A percentile compares a stretch with the other conserved stretches of the same genome.
These are phyloP conservation scores for Isatis tinctoria DNA, from an alignment of 345 rosid species.

Conservation along the genomic window DNA sequence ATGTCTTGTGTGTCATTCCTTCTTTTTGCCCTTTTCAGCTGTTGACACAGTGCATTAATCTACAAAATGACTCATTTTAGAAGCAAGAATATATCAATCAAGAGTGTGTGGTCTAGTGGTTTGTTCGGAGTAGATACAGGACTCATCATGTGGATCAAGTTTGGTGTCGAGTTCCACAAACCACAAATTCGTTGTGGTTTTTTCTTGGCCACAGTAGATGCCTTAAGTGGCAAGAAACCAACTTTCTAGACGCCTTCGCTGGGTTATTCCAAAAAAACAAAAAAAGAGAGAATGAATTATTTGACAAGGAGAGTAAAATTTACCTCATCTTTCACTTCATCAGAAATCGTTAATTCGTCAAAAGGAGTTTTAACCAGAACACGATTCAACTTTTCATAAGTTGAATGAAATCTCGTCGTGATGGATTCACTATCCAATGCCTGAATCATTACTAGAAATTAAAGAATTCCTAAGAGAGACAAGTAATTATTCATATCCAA, in stretches of 20 bases:
- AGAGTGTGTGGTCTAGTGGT: not conserved
- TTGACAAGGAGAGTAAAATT: not conserved
- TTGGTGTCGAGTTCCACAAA: not conserved
- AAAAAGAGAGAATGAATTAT: no score
- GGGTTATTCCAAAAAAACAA: no score
- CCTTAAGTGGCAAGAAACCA: not conserved
- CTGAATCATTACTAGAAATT: conserved; percentile 23
- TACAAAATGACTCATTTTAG: conserved; percentile 9
- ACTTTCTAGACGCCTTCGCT: no score
- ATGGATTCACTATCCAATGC: conserved; percentile 58
- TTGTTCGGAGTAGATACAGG: not conserved
- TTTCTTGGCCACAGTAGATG: not conserved
- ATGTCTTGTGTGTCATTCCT: conserved; percentile 80
- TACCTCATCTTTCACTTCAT: conserved; percentile 63
- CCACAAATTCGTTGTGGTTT: no score
- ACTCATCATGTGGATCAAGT: not conserved
- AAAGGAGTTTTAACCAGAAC: conserved; percentile 43
- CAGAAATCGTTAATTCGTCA: conserved; percentile 51
- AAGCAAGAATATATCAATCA: not conserved
- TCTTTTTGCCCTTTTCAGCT: conserved; percentile 52
- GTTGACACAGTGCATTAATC: conserved; percentile 50
- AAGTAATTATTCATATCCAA: not conserved
- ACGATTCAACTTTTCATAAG: conserved; percentile 42
- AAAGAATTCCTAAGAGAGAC: not conserved
- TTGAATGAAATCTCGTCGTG: conserved; percentile 43